These are phyloP conservation scores for Russula emetica DNA, from an alignment of 768 basidiomycete genomes.

Conservation along the genomic window DNA sequence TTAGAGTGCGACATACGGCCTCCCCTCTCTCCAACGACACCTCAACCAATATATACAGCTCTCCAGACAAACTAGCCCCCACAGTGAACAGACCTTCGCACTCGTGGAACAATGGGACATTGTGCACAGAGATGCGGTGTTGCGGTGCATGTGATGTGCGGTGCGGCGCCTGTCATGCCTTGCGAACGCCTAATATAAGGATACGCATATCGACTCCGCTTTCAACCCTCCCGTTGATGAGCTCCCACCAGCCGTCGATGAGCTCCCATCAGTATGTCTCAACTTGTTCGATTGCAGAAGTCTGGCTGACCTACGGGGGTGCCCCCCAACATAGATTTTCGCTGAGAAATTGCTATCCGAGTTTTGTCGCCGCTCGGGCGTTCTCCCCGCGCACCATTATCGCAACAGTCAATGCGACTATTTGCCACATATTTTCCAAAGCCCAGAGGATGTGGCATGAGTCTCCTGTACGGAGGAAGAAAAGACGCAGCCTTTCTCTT, in stretches of 20 bases:
- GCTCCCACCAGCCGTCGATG: constrained; percentile 8
- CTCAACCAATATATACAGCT: background rate
- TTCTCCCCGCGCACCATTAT: background rate
- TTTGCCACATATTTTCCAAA: constrained; percentile 9
- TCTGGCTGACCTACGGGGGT: background rate
- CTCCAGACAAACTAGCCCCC: background rate
- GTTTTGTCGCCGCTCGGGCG: background rate
- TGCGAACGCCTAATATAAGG: constrained; percentile 11
- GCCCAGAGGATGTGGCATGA: constrained; percentile 14
- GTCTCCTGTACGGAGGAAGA: background rate
- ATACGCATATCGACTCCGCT: background rate
- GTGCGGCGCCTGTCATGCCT: constrained; percentile 1
- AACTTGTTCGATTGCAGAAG: background rate
- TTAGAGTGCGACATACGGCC: background rate
- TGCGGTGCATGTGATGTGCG: constrained; percentile 21
- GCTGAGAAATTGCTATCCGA: background rate
- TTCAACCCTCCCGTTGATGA: constrained; percentile 5
- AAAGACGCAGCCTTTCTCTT: background rate
- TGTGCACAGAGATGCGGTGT: constrained; percentile 10
- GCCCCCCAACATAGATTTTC: background rate
- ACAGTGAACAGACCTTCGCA: background rate
- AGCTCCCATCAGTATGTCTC: constrained; percentile 11
- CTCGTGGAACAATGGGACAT: background rate
- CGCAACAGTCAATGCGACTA: constrained; percentile 12
- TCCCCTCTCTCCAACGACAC: background rate